Conservation (phyloP, 257 asterid species). For the Jasminum sambac region DNA sequence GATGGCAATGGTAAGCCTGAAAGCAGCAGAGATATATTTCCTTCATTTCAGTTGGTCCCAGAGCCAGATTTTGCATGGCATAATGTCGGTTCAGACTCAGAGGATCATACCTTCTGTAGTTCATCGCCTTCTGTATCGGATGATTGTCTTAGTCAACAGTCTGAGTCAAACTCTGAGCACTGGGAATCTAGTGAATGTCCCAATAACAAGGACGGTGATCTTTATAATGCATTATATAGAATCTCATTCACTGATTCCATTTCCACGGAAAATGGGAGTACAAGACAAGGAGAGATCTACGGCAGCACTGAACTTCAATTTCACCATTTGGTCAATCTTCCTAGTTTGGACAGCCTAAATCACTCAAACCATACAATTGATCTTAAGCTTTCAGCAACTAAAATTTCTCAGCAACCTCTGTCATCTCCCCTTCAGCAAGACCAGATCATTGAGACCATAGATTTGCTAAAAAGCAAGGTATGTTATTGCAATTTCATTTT, state of each 20-base stretch:
- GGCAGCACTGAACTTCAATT: constrained; percentile 37
- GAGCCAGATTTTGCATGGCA: constrained; percentile 52
- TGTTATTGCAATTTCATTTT: constrained; percentile 5
- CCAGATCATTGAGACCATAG: constrained; percentile 34
- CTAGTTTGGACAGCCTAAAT: constrained; percentile 47
- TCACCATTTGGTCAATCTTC: constrained; percentile 55
- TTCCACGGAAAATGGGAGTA: constrained; percentile 42
- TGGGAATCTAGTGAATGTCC: constrained; percentile 85
- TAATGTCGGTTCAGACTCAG: constrained; percentile 70
- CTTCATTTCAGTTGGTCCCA: constrained; percentile 97
- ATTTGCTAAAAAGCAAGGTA: constrained; percentile 63
- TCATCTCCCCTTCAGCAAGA: constrained; percentile 69
- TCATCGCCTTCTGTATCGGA: constrained; percentile 83
- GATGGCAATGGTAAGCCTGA: constrained; percentile 47
- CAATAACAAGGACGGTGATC: constrained; percentile 59
- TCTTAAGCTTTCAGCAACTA: constrained; percentile 40
- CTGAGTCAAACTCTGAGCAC: constrained; percentile 76
- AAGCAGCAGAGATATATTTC: constrained; percentile 55
- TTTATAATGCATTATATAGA: constrained; percentile 65
- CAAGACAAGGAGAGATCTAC: constrained; percentile 38
- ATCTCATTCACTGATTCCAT: constrained; percentile 63
- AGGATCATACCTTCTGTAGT: constrained; percentile 79
- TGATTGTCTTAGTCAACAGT: constrained; percentile 64
- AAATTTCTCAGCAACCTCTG: constrained; percentile 67
- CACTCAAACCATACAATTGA: constrained; percentile 45